phyloP scores from a whole-genome alignment of 1,139 yeast species.

The Hemisphaericaspora lyxosophila region DNA sequence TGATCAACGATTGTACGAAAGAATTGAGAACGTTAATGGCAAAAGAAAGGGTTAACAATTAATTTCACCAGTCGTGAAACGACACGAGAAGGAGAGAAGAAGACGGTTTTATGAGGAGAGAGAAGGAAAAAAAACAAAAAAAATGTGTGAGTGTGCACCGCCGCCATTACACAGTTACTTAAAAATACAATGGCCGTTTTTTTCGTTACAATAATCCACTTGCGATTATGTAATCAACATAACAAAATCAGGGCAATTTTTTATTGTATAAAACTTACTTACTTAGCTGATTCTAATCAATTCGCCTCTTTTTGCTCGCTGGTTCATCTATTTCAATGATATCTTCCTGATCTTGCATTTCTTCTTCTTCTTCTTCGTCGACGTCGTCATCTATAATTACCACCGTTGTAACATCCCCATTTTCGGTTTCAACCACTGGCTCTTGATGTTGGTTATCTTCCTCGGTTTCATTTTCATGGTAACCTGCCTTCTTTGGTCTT shows the following conservation, averaged over 20 bases:
- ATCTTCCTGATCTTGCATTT: conserved; percentile 8
- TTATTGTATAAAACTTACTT: too few species aligned
- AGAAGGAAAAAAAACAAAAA: not conserved
- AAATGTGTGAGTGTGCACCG: too few species aligned
- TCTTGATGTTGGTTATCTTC: conserved; percentile 11
- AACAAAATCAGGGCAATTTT: not conserved
- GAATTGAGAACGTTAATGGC: not conserved
- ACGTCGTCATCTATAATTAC: conserved; percentile 13
- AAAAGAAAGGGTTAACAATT: not conserved
- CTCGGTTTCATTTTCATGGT: conserved; percentile 5
- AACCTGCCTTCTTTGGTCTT: conserved; percentile 18
- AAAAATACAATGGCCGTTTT: too few species aligned
- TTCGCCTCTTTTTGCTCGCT: conserved; percentile 22
- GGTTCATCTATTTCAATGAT: conserved; percentile 18
- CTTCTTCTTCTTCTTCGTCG: conserved; percentile 11
- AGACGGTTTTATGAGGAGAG: not conserved
- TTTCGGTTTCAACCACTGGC: conserved; percentile 17
- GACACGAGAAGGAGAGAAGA: not conserved
- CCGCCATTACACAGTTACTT: too few species aligned
- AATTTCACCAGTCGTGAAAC: not conserved
- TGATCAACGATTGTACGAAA: not conserved
- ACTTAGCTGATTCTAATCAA: conserved; percentile 8
- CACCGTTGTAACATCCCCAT: conserved; percentile 8
- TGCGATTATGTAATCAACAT: not conserved
- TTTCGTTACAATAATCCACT: not conserved